Evolutionary conservation across 2,329 filamentous ascomycete genomes (phyloP).

Genomic region (Falciphora oryzae): DNA sequence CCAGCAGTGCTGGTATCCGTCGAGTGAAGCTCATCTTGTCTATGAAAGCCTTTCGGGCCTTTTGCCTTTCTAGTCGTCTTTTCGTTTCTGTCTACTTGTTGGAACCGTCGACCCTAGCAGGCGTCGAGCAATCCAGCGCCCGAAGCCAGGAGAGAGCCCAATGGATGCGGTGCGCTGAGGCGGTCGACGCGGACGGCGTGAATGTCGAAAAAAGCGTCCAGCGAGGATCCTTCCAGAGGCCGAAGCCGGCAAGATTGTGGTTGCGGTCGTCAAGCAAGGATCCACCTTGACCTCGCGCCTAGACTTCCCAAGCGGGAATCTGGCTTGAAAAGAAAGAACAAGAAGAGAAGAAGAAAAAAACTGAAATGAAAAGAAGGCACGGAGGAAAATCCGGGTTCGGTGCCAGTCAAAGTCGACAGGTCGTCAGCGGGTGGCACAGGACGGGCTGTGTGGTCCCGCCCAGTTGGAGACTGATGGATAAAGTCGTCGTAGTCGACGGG

Average conservation of each 20-base stretch:
- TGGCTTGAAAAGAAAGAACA: no score
- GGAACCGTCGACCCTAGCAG: not conserved
- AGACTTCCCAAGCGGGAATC: no score
- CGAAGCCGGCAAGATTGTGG: conserved; percentile 6
- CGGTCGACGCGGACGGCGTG: no score
- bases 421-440: no score
- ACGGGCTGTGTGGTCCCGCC: not conserved
- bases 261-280: conserved; percentile 3
- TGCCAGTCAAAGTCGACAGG: no score
- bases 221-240: conserved; percentile 10
- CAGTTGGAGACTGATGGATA: not conserved
- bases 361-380: no score
- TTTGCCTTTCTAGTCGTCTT: no score
- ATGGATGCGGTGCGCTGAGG: no score
- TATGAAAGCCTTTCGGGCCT: conserved; percentile 5
- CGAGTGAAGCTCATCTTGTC: conserved; percentile 29
- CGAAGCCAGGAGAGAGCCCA: conserved; percentile 4
- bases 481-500: not conserved
- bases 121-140: conserved; percentile 9
- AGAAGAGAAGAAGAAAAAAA: no score
- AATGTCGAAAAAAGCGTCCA: conserved; percentile 2
- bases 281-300: conserved; percentile 3
- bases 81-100: not conserved
- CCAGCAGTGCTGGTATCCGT: conserved; percentile 30
- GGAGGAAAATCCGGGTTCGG: no score